A percentile compares a stretch with the other conserved stretches of the same genome.
These are phyloP conservation scores for Juglanconis sp. DNA, from an alignment of 2,329 filamentous ascomycete genomes.

Conservation along the genomic window DNA sequence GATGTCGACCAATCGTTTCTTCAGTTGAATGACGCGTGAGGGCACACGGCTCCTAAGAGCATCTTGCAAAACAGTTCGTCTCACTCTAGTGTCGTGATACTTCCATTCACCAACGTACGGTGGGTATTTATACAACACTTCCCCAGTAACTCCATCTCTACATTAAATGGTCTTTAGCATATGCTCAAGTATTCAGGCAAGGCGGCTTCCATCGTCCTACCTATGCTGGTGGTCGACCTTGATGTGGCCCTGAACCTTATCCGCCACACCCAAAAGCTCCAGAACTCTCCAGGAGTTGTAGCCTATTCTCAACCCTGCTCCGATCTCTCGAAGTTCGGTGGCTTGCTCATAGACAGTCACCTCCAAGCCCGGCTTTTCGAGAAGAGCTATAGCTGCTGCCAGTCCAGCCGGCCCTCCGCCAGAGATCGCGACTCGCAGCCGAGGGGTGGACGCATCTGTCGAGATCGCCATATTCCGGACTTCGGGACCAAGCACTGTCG, in stretches of 20 bases:
- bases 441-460: neutral
- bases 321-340: constrained; percentile 7
- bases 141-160: constrained; percentile 8
- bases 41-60: constrained; percentile 6
- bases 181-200: neutral
- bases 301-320: constrained; percentile 4
- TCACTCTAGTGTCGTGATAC: constrained; percentile 6
- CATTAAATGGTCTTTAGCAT: neutral
- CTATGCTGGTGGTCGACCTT: constrained; percentile 14
- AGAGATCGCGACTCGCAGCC: constrained; percentile 3
- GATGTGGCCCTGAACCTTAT: constrained; percentile 8
- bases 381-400: constrained; percentile 1
- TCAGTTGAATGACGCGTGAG: neutral
- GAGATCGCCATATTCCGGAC: neutral
- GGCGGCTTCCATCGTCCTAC: neutral
- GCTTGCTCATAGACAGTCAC: constrained; percentile 11
- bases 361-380: constrained; percentile 2
- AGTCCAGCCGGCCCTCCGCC: constrained; percentile 9
- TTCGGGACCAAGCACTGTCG: neutral
- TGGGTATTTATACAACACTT: constrained; percentile 2
- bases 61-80: constrained; percentile 5
- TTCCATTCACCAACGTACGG: constrained; percentile 1
- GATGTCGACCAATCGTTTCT: constrained; percentile 3
- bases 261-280: constrained; percentile 7
- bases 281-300: constrained; percentile 14